Evolutionary conservation across 345 rosid species (phyloP), one percentile per base, ranked within the genome.

Genomic region (Aquilaria yunnanensis): DNA sequence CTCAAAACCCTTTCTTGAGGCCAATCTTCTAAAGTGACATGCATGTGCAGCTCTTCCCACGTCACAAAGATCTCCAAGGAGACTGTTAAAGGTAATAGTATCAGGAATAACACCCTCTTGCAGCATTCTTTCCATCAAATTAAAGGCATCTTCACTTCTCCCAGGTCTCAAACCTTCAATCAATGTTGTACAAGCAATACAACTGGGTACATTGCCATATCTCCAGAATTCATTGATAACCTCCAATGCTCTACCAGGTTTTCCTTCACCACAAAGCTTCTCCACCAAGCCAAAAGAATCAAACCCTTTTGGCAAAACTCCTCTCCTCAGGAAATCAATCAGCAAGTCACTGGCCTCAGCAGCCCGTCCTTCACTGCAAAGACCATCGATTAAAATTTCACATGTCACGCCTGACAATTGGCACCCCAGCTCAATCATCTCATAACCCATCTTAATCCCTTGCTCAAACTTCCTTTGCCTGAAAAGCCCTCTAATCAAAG

Each of bases 341-440:
- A 87, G 61, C 80, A 92, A 66, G 16, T 73, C 82, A 56, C 80
- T 73, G 0, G 93, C 96, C 60, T 84, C 81, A 47, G 59, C 65
- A 51, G 45, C 69, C 73, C 61, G 59, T 29, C 81, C 81, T 68
- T 67, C 80, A 69, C 80, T 84, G 66, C 83, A 84, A 49, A 92
- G 75, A 37, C 96, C 97, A 76, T 83, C 81, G 48, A 87, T 82
- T 60, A 92, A 62, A 79, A 92, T 89, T 78, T 92, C 97, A 54
- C 96, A 92, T 58, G 96, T 92, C 4, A 72, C 89, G 29, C 60
- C 72, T 0, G 96, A 92, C 64, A 89, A 75, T 56, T 62, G 67
- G 53, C 80, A 81, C 45, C 89, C 84, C 16, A 83, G 43, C 57
- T 84, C 88, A 56, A 82, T 75, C 98, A 92, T 87, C 78, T 89